These are phyloP conservation scores for Nannizzia gypsea DNA, from an alignment of 2,329 filamentous ascomycete genomes.

Conservation along the genomic window DNA sequence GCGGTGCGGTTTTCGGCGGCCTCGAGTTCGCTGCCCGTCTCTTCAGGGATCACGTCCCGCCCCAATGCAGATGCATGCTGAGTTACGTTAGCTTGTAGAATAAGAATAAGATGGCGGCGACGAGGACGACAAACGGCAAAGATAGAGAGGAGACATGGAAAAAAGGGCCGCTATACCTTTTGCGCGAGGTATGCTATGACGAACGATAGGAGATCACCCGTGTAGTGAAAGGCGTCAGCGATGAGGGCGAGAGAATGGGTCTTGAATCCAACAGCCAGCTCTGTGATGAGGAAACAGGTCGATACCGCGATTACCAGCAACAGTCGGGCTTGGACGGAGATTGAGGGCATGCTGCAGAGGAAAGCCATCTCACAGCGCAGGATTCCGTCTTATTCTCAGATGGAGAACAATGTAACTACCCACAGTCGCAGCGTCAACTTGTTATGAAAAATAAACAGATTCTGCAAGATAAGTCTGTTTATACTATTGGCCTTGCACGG, in stretches of 20 bases:
- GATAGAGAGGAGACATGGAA: background rate
- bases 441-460: background rate
- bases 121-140: background rate
- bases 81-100: background rate
- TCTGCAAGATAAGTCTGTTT: background rate
- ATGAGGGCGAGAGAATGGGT: slow-evolving; percentile 60
- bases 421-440: background rate
- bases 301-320: slow-evolving; percentile 13
- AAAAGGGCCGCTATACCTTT: slow-evolving; percentile 5
- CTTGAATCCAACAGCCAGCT: slow-evolving; percentile 49
- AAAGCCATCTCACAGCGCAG: background rate
- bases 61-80: background rate
- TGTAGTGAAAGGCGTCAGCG: slow-evolving; percentile 70
- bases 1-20: slow-evolving; percentile 1
- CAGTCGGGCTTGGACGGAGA: slow-evolving; percentile 10
- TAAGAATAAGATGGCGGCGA: background rate
- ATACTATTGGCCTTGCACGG: too few relatives aligned
- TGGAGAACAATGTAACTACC: background rate
- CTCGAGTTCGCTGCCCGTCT: background rate
- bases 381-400: background rate
- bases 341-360: background rate
- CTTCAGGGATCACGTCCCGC: background rate
- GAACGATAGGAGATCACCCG: slow-evolving; percentile 29
- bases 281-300: slow-evolving; percentile 9
- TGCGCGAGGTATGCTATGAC: slow-evolving; percentile 12